Evolutionary conservation across 768 basidiomycete genomes (phyloP).

Genomic region (Mycena rebaudengoi): DNA sequence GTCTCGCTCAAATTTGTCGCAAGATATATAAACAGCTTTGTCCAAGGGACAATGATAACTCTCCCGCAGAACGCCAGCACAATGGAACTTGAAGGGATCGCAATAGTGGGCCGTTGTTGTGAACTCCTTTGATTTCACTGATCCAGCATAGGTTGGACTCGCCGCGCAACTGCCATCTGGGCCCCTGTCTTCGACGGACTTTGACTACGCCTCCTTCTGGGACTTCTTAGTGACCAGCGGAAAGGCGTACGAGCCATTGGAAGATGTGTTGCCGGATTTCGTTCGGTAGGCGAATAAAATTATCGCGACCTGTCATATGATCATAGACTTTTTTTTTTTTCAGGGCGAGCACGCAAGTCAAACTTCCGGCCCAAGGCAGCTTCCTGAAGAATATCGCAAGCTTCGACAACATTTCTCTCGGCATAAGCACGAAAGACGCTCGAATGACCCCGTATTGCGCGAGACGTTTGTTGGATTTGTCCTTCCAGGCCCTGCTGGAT

Average conservation of each 20-base stretch:
- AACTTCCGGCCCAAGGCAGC: conserved; percentile 10
- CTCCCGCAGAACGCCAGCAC: conserved; percentile 8
- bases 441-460: conserved; percentile 14
- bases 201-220: conserved; percentile 19
- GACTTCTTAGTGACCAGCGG: conserved; percentile 8
- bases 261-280: conserved; percentile 6
- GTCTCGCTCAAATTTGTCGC: conserved; percentile 17
- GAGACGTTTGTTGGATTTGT: conserved; percentile 12
- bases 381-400: conserved; percentile 9
- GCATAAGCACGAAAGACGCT: conserved; percentile 12
- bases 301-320: conserved; percentile 3
- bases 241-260: conserved; percentile 14
- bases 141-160: conserved; percentile 13
- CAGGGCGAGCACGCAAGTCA: conserved; percentile 3
- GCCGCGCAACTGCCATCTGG: conserved; percentile 21
- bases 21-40: conserved; percentile 18
- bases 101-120: conserved; percentile 4
- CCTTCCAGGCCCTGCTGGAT: conserved; percentile 11
- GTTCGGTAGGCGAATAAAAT: neutral
- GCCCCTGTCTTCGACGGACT: conserved; percentile 3
- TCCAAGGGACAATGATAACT: conserved; percentile 8
- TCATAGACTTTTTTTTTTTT: neutral
- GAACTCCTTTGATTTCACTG: neutral
- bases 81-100: conserved; percentile 15
- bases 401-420: conserved; percentile 18